Evolutionary conservation across 257 asterid species (phyloP).

Genomic region (Solanum sejunctum): DNA sequence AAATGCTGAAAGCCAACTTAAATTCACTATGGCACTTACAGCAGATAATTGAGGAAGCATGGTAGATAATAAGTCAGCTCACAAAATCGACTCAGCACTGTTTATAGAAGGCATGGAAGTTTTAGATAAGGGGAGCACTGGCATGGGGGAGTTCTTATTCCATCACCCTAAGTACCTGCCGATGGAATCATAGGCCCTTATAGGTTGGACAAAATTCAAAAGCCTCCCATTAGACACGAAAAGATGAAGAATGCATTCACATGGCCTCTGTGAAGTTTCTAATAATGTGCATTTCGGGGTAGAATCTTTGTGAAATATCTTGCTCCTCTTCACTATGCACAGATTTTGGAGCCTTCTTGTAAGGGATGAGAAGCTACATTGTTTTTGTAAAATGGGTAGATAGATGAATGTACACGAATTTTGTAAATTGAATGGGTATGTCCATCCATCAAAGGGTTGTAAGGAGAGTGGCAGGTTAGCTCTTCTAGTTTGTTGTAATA

Average conservation of each 20-base stretch:
- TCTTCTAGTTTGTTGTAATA: not conserved
- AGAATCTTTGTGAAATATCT: not conserved
- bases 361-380: not conserved
- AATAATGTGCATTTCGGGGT: not conserved
- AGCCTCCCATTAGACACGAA: not conserved
- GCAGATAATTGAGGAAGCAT: not conserved
- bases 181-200: not conserved
- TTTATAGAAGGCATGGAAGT: not conserved
- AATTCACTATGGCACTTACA: not conserved
- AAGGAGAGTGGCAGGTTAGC: not conserved
- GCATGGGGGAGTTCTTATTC: not conserved
- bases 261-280: not conserved
- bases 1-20: not conserved
- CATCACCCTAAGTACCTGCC: not conserved
- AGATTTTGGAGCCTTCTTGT: not conserved
- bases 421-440: not conserved
- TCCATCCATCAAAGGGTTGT: not conserved
- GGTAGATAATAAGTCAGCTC: not conserved
- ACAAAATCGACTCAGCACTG: not conserved
- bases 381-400: not conserved
- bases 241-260: not conserved
- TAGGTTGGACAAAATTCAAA: not conserved
- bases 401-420: not conserved
- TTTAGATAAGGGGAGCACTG: not conserved
- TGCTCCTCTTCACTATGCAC: not conserved